A percentile compares a stretch with the other conserved stretches of the same genome.
Evolutionary conservation across 78 protist genomes (phyloP).

Genomic region (Chrysochromulina tobinii): DNA sequence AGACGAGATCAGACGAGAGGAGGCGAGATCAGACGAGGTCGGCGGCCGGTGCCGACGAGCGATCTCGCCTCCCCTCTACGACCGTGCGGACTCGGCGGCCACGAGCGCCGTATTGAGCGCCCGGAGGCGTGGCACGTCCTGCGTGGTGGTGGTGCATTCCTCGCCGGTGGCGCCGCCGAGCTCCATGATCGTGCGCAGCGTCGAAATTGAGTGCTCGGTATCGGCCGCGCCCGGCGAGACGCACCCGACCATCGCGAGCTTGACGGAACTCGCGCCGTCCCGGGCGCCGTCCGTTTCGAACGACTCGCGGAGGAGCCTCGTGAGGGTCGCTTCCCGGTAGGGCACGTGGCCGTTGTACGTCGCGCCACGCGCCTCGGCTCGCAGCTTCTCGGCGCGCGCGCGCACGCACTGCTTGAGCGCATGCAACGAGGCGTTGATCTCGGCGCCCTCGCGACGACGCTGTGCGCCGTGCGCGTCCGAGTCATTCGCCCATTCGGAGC

Average conservation of each 20-base stretch:
- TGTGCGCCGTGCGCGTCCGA: background rate
- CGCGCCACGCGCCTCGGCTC: background rate
- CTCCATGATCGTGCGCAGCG: slow-evolving; percentile 23
- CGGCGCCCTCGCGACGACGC: background rate
- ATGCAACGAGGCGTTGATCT: slow-evolving; percentile 50
- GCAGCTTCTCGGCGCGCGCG: background rate
- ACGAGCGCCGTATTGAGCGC: too few relatives aligned
- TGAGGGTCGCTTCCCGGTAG: slow-evolving; percentile 31
- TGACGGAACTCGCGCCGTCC: background rate
- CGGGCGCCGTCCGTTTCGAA: background rate
- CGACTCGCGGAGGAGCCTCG: background rate
- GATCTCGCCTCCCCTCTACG: too few relatives aligned
- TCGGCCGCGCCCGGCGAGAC: slow-evolving; percentile 36
- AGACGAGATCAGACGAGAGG: too few relatives aligned
- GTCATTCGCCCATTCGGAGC: slow-evolving; percentile 25
- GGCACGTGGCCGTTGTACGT: background rate
- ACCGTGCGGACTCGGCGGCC: too few relatives aligned
- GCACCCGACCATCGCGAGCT: slow-evolving; percentile 8
- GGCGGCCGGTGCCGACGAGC: too few relatives aligned
- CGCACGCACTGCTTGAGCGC: slow-evolving; percentile 51
- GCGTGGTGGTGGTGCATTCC: too few relatives aligned
- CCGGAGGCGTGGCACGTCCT: too few relatives aligned
- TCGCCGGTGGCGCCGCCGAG: background rate
- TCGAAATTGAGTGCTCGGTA: slow-evolving; percentile 31
- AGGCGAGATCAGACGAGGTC: too few relatives aligned